These are phyloP conservation scores for Diaporthe helianthi DNA, from an alignment of 2,329 filamentous ascomycete species.

Conservation along the genomic window DNA sequence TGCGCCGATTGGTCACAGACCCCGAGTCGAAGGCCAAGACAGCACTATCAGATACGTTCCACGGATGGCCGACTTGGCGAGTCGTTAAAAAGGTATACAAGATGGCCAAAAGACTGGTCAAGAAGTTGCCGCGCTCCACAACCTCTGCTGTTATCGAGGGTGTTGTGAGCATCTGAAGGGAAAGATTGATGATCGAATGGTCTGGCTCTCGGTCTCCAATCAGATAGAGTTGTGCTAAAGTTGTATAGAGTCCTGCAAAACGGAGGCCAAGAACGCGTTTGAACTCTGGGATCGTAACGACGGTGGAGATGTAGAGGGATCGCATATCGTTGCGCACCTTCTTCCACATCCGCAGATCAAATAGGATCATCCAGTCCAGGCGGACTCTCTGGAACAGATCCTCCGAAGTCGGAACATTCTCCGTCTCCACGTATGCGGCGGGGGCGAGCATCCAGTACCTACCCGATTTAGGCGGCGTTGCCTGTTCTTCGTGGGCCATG, in stretches of 20 bases:
- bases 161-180: conserved; percentile 94
- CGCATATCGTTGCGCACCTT: conserved; percentile 88
- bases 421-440: conserved; percentile 67
- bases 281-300: conserved; percentile 94
- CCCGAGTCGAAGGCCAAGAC: conserved; percentile 93
- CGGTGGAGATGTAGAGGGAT: conserved; percentile 93
- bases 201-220: conserved; percentile 96
- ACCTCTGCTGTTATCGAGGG: conserved; percentile 96
- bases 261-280: conserved; percentile 91
- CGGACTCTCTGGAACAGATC: conserved; percentile 89
- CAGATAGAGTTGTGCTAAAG: conserved; percentile 90
- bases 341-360: conserved; percentile 96
- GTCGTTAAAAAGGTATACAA: conserved; percentile 97
- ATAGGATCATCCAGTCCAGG: conserved; percentile 92
- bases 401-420: conserved; percentile 75
- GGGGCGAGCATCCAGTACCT: conserved; percentile 89
- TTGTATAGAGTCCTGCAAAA: conserved; percentile 95
- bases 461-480: conserved; percentile 67
- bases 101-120: conserved; percentile 94
- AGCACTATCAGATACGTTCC: conserved; percentile 84
- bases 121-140: conserved; percentile 92
- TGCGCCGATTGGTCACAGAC: conserved; percentile 90
- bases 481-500: conserved; percentile 48
- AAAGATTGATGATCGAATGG: conserved; percentile 98
- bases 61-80: conserved; percentile 91